phyloP scores from a whole-genome alignment of 164 flowering plant species.

The Malania oleifera region DNA sequence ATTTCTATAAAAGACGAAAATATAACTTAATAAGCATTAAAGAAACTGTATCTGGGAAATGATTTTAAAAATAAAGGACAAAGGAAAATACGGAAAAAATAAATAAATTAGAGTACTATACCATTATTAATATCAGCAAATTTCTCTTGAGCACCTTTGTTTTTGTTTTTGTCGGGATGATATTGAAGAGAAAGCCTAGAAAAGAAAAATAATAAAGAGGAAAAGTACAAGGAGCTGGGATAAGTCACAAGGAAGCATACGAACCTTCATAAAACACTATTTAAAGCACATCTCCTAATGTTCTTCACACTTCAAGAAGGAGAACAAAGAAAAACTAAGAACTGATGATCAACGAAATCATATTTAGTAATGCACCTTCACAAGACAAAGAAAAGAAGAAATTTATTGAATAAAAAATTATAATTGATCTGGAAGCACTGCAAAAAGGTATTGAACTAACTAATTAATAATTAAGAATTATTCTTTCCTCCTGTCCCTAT shows the following conservation, averaged over 20 bases:
- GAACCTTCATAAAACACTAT: neutral
- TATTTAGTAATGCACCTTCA: too few species aligned
- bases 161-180: constrained; percentile 95
- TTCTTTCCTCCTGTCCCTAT: too few species aligned
- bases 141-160: constrained; percentile 85
- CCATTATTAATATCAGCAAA: constrained; percentile 91
- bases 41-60: too few species aligned
- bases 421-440: too few species aligned
- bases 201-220: neutral
- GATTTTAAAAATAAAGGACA: neutral
- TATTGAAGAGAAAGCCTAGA: constrained; percentile 84
- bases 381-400: too few species aligned
- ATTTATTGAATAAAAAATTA: too few species aligned
- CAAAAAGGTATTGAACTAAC: too few species aligned
- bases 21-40: neutral
- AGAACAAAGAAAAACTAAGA: neutral
- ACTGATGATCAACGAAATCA: too few species aligned
- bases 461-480: too few species aligned
- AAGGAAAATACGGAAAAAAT: too few species aligned
- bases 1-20: neutral
- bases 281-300: too few species aligned
- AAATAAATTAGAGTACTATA: too few species aligned
- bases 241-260: neutral
- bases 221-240: neutral
- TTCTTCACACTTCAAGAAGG: neutral